Percentiles rank a stretch among this genome's conserved stretches.
These are phyloP conservation scores for Bisporella sp. DNA, from an alignment of 2,329 filamentous ascomycete genomes.

Conservation along the genomic window DNA sequence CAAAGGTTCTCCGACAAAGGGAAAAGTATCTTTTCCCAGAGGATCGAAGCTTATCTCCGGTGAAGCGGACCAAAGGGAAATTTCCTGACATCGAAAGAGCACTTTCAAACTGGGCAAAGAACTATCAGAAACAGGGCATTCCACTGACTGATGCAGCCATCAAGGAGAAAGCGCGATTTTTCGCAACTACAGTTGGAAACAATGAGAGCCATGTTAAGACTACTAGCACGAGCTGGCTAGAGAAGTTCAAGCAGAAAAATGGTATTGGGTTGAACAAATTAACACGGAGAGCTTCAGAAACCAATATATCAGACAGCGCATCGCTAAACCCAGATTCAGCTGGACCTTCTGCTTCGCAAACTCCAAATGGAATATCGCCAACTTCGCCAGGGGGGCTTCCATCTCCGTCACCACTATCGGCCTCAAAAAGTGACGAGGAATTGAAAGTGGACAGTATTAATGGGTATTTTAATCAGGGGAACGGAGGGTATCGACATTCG, in stretches of 20 bases:
- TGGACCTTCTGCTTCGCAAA: slow-evolving; percentile 49
- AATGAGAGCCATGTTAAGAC: slow-evolving; percentile 65
- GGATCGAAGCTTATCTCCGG: slow-evolving; percentile 70
- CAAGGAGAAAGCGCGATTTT: slow-evolving; percentile 75
- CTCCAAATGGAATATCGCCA: slow-evolving; percentile 63
- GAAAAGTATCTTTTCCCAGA: slow-evolving; percentile 86
- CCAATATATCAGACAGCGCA: slow-evolving; percentile 64
- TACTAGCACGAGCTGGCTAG: slow-evolving; percentile 73
- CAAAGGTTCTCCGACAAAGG: slow-evolving; percentile 89
- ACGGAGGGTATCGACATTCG: slow-evolving; percentile 47
- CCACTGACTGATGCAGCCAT: slow-evolving; percentile 75
- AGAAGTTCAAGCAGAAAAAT: slow-evolving; percentile 87
- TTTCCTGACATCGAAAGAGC: slow-evolving; percentile 88
- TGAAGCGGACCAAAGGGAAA: slow-evolving; percentile 78
- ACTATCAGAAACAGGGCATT: slow-evolving; percentile 69
- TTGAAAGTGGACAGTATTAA: slow-evolving; percentile 52
- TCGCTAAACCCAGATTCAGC: slow-evolving; percentile 48
- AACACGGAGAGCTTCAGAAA: slow-evolving; percentile 52
- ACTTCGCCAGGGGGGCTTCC: slow-evolving; percentile 60
- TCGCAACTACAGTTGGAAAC: slow-evolving; percentile 65
- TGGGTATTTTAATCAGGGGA: slow-evolving; percentile 45
- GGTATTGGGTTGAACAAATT: slow-evolving; percentile 33
- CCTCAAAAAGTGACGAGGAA: slow-evolving; percentile 58
- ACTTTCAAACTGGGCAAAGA: slow-evolving; percentile 78
- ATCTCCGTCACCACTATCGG: slow-evolving; percentile 65